Evolutionary conservation across 805 yeast genomes (phyloP), one percentile per base, ranked within the genome.

Genomic region (Lipomyces orientalis): DNA sequence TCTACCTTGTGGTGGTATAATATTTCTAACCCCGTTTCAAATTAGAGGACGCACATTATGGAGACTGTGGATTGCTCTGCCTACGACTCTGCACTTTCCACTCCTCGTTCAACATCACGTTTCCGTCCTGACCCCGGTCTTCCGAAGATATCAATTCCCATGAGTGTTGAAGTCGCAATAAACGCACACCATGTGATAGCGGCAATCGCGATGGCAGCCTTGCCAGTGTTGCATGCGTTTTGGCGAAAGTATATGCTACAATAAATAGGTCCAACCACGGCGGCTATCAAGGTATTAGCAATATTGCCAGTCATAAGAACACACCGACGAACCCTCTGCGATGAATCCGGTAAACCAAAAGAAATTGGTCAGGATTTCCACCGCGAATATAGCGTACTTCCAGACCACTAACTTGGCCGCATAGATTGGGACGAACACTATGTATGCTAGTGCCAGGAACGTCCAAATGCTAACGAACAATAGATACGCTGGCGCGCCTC

Each of bases 191-290:
- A 71, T 29, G 63, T 12, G 43, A 71, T n/a, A 22, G 71, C 72
- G n/a, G 65, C 66, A 52, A 71, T 61, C 35, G 71, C 72, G 35
- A 63, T 57, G 25, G 63, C 60, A 29, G 72, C 73, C 69, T 71
- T 71, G 25, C 68, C 69, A 29, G 66, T 56, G 31, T 55, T 31
- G 66, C 73, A 71, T 60, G 60, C 35, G 59, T 58, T 51, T 31
- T 56, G 54, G 31, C n/a, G n/a, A n/a, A n/a, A n/a, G n/a, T 37
- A n/a, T 3, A 7, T 7, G 35, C 22, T 2, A 19, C 65, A 56
- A 12, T 35, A 14, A 1, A 54, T 37, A 22, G 61, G 61, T 14
- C 65, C 65, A 16, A 16, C 29, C 16, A 57, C 29, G 10, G 57
- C 65, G 37, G 61, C 65, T 46, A 29, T n/a, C 10, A 22, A 22